These are phyloP conservation scores for Penicillium cataractarum DNA, from an alignment of 495 filamentous ascomycete species.

Conservation along the genomic window DNA sequence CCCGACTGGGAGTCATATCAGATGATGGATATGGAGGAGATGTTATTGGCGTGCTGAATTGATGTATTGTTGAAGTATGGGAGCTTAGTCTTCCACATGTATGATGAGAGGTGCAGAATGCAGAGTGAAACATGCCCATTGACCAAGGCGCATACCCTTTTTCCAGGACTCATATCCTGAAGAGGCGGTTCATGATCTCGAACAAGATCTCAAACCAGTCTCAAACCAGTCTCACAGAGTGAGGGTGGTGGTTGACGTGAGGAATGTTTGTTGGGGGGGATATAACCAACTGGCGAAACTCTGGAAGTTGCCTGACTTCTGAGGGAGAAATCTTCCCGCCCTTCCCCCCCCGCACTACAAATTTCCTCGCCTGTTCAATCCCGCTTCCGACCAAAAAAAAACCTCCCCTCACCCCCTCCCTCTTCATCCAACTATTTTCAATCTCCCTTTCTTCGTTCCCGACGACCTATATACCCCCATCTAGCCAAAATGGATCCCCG, in stretches of 20 bases:
- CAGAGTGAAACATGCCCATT: neutral
- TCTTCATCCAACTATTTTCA: conserved; percentile 22
- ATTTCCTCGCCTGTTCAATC: conserved; percentile 31
- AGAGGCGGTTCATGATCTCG: neutral
- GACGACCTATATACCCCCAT: neutral
- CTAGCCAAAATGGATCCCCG: conserved; percentile 53
- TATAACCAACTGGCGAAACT: conserved; percentile 1
- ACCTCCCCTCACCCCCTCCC: conserved; percentile 3
- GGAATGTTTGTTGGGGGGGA: neutral
- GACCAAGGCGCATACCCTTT: neutral
- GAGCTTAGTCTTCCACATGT: neutral
- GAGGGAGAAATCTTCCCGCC: conserved; percentile 6
- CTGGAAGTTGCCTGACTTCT: conserved; percentile 26
- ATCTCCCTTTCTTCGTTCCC: conserved; percentile 17
- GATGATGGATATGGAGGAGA: neutral
- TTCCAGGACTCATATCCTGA: neutral
- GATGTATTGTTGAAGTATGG: conserved; percentile 4
- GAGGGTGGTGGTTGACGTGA: neutral
- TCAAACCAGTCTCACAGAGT: neutral
- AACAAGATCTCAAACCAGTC: neutral
- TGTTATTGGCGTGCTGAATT: neutral
- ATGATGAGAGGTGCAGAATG: conserved; percentile 2
- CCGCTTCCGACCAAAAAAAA: conserved; percentile 9
- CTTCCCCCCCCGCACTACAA: conserved; percentile 42
- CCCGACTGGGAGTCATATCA: neutral